Evolutionary conservation across 2,329 filamentous ascomycete species (phyloP), one percentile per base, ranked within the genome.

Genomic region (Xylaria sp.): DNA sequence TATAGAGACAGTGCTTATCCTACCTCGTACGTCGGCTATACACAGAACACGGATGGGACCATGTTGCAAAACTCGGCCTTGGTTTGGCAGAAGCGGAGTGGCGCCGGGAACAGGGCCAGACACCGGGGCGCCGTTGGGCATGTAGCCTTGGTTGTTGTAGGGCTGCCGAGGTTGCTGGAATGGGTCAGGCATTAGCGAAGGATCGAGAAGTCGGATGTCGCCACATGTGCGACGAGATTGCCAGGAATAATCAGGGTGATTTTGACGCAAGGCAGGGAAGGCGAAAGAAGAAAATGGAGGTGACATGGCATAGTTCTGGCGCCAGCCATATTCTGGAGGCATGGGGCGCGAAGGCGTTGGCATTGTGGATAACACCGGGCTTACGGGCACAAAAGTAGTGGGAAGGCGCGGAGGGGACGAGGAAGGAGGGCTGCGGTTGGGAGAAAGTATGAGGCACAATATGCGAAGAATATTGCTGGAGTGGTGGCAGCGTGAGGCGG

Each of bases 1-100:
- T 67, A 49, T 22, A 27, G 61, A 61, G 50, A 27, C 22, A 38
- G 31, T 58, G 31, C 36, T 56, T 29, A 57, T 72, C 81, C 73
- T 81, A 91, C 89, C 89, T 87, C 89, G 85, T 76, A 92, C 89
- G 79, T 92, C 89, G 70, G 89, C 89, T 78, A 92, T 88, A 78
- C 89, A 92, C 60, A 92, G 84, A 60, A 92, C 85, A 80, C 89
- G 84, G 69, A 89, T 86, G 45, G 88, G 87, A 20, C 89, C 89
- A 61, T 84, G 87, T 77, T 91, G 87, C 75, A 91, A 83, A 71
- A 91, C 79, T 70, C 89, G 87, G 67, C 89, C 89, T 77, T 90
- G 88, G 78, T 90, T 90, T 63, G 89, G 89, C 66, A 90, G 82
- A 62, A 90, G 86, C 71, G 89, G 89, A 49, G 86, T 85, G 71